phyloP scores from a whole-genome alignment of 768 basidiomycete species.

The Pluteus cervinus region DNA sequence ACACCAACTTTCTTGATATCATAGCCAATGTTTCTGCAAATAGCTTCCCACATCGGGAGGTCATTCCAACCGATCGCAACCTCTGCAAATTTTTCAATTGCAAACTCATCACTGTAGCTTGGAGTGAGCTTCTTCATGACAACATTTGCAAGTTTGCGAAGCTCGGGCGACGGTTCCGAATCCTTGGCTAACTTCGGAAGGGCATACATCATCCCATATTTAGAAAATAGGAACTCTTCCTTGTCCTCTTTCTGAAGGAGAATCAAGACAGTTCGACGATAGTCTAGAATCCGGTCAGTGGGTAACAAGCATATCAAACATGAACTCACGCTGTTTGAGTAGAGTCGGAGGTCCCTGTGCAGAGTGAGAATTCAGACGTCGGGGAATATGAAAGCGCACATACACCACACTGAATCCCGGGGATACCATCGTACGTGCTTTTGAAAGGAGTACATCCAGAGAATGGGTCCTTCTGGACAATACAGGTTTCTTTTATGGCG shows the following conservation, averaged over 20 bases:
- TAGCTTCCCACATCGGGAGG: slow-evolving; percentile 19
- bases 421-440: slow-evolving; percentile 33
- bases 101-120: slow-evolving; percentile 9
- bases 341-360: slow-evolving; percentile 16
- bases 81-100: slow-evolving; percentile 3
- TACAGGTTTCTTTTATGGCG: too few species aligned
- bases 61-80: slow-evolving; percentile 23
- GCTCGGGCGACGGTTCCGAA: neutral
- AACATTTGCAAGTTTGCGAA: slow-evolving; percentile 6
- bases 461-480: slow-evolving; percentile 30
- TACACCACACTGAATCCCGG: slow-evolving; percentile 28
- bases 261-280: slow-evolving; percentile 25
- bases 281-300: slow-evolving; percentile 16
- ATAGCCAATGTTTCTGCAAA: slow-evolving; percentile 12
- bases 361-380: slow-evolving; percentile 3
- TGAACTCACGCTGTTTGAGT: slow-evolving; percentile 23
- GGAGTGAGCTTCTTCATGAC: slow-evolving; percentile 10
- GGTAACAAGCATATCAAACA: neutral
- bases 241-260: slow-evolving; percentile 16
- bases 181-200: neutral
- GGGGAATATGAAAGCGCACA: slow-evolving; percentile 1
- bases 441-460: slow-evolving; percentile 25
- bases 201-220: neutral
- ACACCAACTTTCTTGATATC: slow-evolving; percentile 8
- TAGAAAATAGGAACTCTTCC: neutral